These are phyloP conservation scores for Polyrhizophydium stewartii DNA, from an alignment of 371 early-diverging fungal species.

Conservation along the genomic window DNA sequence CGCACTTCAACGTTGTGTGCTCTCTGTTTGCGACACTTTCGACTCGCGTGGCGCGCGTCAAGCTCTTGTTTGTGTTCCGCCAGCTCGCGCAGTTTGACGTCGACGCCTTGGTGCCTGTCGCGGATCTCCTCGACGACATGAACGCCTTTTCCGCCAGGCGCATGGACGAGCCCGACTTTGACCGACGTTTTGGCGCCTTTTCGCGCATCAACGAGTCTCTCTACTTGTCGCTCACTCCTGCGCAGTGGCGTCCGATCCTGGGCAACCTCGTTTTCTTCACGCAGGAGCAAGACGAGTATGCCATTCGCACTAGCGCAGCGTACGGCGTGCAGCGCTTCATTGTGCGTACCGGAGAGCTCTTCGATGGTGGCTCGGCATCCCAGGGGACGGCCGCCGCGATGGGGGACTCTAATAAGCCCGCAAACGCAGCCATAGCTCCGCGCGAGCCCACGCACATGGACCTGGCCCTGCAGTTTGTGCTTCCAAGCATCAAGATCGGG, in stretches of 20 bases:
- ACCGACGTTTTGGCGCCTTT: conserved; percentile 74
- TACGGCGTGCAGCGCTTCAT: conserved; percentile 66
- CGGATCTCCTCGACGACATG: conserved; percentile 60
- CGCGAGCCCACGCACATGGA: conserved; percentile 17
- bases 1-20: conserved; percentile 57
- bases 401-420: background rate
- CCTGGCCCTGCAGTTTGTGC: conserved; percentile 58
- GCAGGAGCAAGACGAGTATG: conserved; percentile 80
- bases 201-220: conserved; percentile 62
- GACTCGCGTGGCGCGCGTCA: conserved; percentile 51
- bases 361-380: too few species aligned
- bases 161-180: conserved; percentile 88
- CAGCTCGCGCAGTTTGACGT: conserved; percentile 59
- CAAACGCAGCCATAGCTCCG: background rate
- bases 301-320: conserved; percentile 78
- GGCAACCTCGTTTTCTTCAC: conserved; percentile 77
- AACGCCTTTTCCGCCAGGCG: conserved; percentile 71
- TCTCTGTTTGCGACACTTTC: conserved; percentile 56
- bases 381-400: conserved; percentile 40
- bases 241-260: conserved; percentile 89
- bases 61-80: conserved; percentile 58
- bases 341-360: too few species aligned
- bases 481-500: conserved; percentile 73
- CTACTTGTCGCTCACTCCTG: conserved; percentile 52
- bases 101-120: conserved; percentile 39